A percentile compares a stretch with the other conserved stretches of the same genome.
These are phyloP conservation scores for Pseudogymnoascus pannorum DNA, from an alignment of 2,329 filamentous ascomycete genomes.

Conservation along the genomic window DNA sequence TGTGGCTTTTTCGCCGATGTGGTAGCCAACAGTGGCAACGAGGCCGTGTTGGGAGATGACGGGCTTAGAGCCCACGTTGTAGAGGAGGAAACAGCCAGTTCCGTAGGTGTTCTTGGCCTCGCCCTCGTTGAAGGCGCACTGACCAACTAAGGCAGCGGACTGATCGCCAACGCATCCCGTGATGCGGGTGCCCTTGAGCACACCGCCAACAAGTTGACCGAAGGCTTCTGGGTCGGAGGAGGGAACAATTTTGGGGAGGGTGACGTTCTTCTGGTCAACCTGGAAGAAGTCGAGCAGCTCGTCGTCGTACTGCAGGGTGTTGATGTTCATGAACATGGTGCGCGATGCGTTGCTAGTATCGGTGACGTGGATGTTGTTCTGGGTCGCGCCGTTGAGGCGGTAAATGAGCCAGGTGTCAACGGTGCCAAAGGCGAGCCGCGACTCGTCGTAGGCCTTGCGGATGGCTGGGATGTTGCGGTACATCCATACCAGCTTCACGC, in stretches of 20 bases:
- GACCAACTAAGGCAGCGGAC: conserved; percentile 72
- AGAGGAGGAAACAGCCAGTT: conserved; percentile 77
- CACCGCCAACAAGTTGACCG: conserved; percentile 53
- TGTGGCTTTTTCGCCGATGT: conserved; percentile 62
- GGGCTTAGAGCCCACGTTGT: conserved; percentile 73
- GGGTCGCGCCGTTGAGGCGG: conserved; percentile 65
- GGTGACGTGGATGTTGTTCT: conserved; percentile 62
- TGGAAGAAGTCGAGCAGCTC: conserved; percentile 68
- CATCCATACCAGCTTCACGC: conserved; percentile 72
- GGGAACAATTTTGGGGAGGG: conserved; percentile 68
- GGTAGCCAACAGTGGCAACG: conserved; percentile 69
- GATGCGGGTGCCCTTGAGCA: conserved; percentile 60
- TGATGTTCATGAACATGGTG: conserved; percentile 82
- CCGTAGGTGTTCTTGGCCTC: conserved; percentile 81
- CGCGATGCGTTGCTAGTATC: conserved; percentile 77
- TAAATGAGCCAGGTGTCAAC: conserved; percentile 77
- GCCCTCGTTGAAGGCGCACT: conserved; percentile 69
- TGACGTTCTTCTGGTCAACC: conserved; percentile 60
- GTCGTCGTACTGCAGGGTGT: conserved; percentile 67
- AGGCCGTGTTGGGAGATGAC: conserved; percentile 73
- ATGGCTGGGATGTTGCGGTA: conserved; percentile 61
- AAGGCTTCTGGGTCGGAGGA: conserved; percentile 65
- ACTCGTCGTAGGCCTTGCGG: conserved; percentile 62
- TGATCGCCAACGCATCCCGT: conserved; percentile 76
- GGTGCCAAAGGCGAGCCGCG: conserved; percentile 68